Conservation (phyloP, 352 stramenopile genomes). For the Blastocystis sp. region DNA sequence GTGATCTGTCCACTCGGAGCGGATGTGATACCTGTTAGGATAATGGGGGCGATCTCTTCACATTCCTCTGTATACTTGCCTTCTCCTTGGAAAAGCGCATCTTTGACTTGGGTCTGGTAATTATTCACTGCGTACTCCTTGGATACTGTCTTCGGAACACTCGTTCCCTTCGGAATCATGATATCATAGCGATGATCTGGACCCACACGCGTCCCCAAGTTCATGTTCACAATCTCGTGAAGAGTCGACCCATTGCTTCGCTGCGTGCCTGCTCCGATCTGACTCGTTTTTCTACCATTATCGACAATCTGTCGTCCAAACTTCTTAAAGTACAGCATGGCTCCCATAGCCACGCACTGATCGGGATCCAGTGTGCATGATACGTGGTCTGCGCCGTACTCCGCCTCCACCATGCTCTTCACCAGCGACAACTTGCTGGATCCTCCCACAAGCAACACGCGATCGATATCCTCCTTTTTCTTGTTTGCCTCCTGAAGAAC, state of each 20-base stretch:
- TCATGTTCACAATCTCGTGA: background rate
- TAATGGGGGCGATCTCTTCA: background rate
- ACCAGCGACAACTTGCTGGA: conserved; percentile 64
- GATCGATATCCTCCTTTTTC: conserved; percentile 61
- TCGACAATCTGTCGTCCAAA: background rate
- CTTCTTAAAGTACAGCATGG: background rate
- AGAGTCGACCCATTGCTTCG: background rate
- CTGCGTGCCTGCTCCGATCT: background rate
- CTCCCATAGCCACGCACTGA: conserved; percentile 46
- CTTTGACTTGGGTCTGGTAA: background rate
- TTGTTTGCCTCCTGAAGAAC: background rate
- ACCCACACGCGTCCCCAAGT: background rate
- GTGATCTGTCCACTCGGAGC: background rate
- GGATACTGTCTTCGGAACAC: background rate
- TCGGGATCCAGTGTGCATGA: conserved; percentile 22
- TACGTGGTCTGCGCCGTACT: conserved; percentile 65
- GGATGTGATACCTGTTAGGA: background rate
- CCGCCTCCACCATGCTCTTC: conserved; percentile 62
- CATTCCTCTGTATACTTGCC: background rate
- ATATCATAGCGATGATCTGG: background rate
- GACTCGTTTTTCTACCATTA: background rate
- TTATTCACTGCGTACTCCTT: background rate
- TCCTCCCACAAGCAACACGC: conserved; percentile 68
- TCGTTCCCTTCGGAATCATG: background rate
- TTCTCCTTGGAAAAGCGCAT: background rate